A percentile compares a stretch with the other conserved stretches of the same genome.
These are phyloP conservation scores for Schizosaccharomyces lindneri DNA, from an alignment of 805 yeast genomes.

Conservation along the genomic window DNA sequence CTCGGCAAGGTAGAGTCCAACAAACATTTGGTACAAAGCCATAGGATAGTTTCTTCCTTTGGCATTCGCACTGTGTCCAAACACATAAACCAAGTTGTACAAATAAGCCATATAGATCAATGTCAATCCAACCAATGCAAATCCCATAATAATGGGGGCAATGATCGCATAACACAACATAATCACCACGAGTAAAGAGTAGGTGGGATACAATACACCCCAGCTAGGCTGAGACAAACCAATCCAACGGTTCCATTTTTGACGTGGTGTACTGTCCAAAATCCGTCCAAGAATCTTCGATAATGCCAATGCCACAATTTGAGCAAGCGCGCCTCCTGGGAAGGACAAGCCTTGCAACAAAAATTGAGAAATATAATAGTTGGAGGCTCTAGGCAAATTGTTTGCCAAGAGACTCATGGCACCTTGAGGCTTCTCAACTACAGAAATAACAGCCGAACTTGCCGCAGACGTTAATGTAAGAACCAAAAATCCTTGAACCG, in stretches of 20 bases:
- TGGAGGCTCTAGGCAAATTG: conserved; percentile 71
- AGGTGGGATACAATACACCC: conserved; percentile 63
- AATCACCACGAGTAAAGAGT: conserved; percentile 51
- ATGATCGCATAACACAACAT: conserved; percentile 54
- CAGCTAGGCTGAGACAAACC: conserved; percentile 42
- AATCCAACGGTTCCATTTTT: conserved; percentile 60
- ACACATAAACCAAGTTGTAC: conserved; percentile 53
- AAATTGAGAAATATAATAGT: conserved; percentile 68
- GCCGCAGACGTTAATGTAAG: conserved; percentile 65
- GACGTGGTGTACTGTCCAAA: conserved; percentile 72
- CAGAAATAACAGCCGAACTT: conserved; percentile 48
- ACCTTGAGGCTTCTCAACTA: conserved; percentile 35
- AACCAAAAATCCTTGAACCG: conserved; percentile 68
- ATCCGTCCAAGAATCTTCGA: conserved; percentile 44
- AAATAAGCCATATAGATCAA: conserved; percentile 53
- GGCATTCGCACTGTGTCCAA: conserved; percentile 39
- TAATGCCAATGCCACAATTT: conserved; percentile 45
- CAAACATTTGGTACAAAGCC: conserved; percentile 68
- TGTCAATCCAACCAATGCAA: conserved; percentile 45
- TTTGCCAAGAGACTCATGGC: conserved; percentile 56
- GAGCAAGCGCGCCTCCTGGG: conserved; percentile 54
- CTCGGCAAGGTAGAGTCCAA: conserved; percentile 73
- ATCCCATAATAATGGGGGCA: conserved; percentile 61
- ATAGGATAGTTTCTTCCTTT: conserved; percentile 71
- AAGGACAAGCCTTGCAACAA: conserved; percentile 57